Conservation (phyloP, 2,329 filamentous ascomycete genomes). For the Fusarium vanettenii region DNA sequence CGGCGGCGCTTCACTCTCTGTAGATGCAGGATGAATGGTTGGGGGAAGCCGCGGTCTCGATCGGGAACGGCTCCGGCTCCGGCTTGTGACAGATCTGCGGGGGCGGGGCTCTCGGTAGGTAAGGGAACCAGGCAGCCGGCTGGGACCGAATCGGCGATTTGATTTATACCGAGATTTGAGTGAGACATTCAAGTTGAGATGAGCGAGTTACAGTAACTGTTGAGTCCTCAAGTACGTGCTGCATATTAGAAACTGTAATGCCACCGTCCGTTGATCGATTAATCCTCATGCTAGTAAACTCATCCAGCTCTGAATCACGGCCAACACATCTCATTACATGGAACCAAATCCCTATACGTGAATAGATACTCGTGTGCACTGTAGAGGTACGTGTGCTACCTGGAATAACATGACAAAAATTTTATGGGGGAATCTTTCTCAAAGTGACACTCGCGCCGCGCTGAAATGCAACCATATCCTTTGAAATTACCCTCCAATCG, state of each 20-base stretch:
- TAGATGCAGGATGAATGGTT: not conserved
- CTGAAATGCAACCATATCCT: slow-evolving; percentile 27
- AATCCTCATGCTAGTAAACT: not conserved
- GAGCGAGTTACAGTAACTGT: not conserved
- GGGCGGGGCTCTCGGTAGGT: slow-evolving; percentile 27
- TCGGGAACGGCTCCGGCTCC: slow-evolving; percentile 32
- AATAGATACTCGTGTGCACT: not conserved
- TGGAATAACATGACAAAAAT: not conserved
- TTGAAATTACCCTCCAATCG: not conserved
- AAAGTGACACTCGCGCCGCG: slow-evolving; percentile 26
- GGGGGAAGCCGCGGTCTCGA: slow-evolving; percentile 25
- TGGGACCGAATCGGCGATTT: slow-evolving; percentile 13
- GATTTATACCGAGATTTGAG: not conserved
- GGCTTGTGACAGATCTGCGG: slow-evolving; percentile 32
- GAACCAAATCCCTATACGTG: not conserved
- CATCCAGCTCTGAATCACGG: not conserved
- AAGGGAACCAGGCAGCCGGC: not conserved
- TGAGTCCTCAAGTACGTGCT: not conserved
- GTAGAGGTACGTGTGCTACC: not conserved
- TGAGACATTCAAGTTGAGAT: not conserved
- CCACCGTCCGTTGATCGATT: not conserved
- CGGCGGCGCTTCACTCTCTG: not conserved
- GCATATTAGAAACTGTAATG: not conserved
- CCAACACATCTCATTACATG: not conserved
- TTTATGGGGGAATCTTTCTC: slow-evolving; percentile 23